phyloP scores from a whole-genome alignment of 305 asterid genomes.

The Rubia balearica region DNA sequence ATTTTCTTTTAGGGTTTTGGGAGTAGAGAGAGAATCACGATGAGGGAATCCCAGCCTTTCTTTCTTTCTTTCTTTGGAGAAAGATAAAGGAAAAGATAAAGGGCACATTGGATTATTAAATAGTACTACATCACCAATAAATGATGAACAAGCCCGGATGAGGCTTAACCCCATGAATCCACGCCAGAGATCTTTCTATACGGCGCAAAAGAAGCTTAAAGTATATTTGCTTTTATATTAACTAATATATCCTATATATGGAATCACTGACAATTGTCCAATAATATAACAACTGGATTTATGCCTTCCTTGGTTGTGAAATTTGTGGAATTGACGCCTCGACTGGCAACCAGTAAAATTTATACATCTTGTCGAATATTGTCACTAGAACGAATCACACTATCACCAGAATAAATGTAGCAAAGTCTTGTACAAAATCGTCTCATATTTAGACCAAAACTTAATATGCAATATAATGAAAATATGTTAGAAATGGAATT shows the following conservation, averaged over 20 bases:
- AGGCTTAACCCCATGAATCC: constrained; percentile 26
- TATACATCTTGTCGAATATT: not conserved
- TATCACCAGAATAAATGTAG: too few species aligned
- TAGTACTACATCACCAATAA: constrained; percentile 22
- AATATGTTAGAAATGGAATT: too few species aligned
- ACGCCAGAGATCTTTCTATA: constrained; percentile 37
- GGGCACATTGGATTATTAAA: constrained; percentile 2
- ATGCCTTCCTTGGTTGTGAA: not conserved
- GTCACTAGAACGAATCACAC: too few species aligned
- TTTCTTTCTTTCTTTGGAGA: constrained; percentile 20
- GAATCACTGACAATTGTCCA: constrained; percentile 28
- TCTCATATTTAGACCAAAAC: too few species aligned
- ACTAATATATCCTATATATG: constrained; percentile 15
- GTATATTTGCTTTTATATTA: constrained; percentile 46
- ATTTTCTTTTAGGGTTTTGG: not conserved
- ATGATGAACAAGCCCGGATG: constrained; percentile 12
- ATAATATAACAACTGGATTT: not conserved
- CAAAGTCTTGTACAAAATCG: too few species aligned
- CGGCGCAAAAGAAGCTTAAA: constrained; percentile 42
- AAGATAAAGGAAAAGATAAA: constrained; percentile 23
- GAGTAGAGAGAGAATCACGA: not conserved
- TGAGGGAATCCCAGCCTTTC: not conserved
- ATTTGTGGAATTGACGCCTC: not conserved
- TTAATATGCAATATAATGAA: too few species aligned
- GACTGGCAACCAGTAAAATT: not conserved